A percentile compares a stretch with the other conserved stretches of the same genome.
Evolutionary conservation across 768 basidiomycete species (phyloP).

Genomic region (Saitozyma sp.): DNA sequence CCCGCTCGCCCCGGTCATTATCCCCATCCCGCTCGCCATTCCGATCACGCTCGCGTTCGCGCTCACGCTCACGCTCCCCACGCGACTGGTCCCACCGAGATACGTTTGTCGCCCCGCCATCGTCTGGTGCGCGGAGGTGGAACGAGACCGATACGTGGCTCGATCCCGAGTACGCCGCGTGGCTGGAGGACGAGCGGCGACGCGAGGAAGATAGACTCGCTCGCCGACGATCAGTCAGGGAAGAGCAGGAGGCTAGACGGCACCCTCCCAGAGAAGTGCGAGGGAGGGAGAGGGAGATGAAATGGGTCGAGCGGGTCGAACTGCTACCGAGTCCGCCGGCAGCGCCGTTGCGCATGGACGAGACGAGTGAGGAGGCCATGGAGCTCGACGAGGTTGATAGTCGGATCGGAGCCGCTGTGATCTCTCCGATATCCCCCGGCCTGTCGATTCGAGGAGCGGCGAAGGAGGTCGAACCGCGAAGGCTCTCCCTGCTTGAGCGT

Average conservation of each 20-base stretch:
- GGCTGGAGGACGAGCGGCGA: conserved; percentile 28
- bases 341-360: conserved; percentile 18
- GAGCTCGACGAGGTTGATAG: background rate
- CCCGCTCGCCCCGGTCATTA: conserved; percentile 2
- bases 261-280: background rate
- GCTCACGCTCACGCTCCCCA: conserved; percentile 11
- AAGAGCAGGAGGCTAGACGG: background rate
- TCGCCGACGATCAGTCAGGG: conserved; percentile 1
- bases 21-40: conserved; percentile 14
- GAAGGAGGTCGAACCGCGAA: conserved; percentile 4
- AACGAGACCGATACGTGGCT: conserved; percentile 39
- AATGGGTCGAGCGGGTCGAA: conserved; percentile 11
- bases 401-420: conserved; percentile 5
- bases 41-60: conserved; percentile 11
- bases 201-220: conserved; percentile 11
- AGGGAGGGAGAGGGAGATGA: conserved; percentile 1
- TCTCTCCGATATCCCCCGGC: background rate
- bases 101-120: conserved; percentile 29
- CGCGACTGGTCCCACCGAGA: conserved; percentile 32
- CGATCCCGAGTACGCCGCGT: conserved; percentile 36
- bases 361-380: background rate
- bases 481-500: background rate
- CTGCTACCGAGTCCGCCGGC: conserved; percentile 25
- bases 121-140: conserved; percentile 28
- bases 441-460: conserved; percentile 29